phyloP scores from a whole-genome alignment of 192 early-diverging fungal species.

The Geranomyces variabilis region DNA sequence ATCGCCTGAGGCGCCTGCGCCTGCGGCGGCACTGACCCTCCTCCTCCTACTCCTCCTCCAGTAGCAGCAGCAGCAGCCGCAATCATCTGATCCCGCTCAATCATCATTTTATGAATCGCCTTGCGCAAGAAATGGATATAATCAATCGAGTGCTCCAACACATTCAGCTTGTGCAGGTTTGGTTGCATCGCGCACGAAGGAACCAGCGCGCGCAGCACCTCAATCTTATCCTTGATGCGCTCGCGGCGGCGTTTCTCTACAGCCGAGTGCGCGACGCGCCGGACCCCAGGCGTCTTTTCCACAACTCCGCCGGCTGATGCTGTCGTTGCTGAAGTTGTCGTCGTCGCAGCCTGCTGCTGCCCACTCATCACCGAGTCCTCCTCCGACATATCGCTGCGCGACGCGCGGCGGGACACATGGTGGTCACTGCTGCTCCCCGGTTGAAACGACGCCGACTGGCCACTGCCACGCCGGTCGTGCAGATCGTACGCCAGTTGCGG shows the following conservation, averaged over 20 bases:
- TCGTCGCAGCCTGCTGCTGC: neutral
- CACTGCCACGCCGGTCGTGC: no score
- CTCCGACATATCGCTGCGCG: no score
- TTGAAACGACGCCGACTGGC: neutral
- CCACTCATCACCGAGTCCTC: neutral
- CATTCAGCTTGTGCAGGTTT: slow-evolving; percentile 67
- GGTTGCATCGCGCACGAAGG: slow-evolving; percentile 65
- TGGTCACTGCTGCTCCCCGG: neutral
- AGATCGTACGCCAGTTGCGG: no score
- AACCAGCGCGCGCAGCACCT: slow-evolving; percentile 70
- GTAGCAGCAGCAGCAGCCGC: neutral
- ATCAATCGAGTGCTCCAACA: slow-evolving; percentile 69
- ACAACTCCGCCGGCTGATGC: neutral
- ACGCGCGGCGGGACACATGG: no score
- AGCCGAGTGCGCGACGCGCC: slow-evolving; percentile 76
- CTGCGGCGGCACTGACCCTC: neutral
- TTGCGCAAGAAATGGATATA: slow-evolving; percentile 66
- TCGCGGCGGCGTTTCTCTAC: slow-evolving; percentile 81
- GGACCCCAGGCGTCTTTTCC: slow-evolving; percentile 40
- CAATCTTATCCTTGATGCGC: slow-evolving; percentile 75
- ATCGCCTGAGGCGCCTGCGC: neutral
- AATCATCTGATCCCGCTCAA: slow-evolving; percentile 18
- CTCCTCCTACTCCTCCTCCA: neutral
- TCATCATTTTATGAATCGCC: slow-evolving; percentile 16
- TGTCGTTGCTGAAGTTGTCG: neutral